Evolutionary conservation across 495 filamentous ascomycete species (phyloP).

Genomic region (Annulohypoxylon stygium): DNA sequence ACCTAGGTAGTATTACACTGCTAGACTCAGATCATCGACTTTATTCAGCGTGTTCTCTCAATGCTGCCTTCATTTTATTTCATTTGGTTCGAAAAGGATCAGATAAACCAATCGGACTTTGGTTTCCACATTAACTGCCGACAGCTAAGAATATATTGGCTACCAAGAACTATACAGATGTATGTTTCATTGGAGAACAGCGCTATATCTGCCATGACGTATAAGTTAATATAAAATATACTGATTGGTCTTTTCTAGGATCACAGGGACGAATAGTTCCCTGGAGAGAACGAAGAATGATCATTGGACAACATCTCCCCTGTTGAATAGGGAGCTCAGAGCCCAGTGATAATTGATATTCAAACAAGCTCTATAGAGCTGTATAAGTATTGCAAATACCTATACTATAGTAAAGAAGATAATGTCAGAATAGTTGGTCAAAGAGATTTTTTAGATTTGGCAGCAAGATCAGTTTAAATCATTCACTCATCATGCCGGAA

Average conservation of each 20-base stretch:
- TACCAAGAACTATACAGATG: conserved; percentile 6
- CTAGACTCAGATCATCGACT: neutral
- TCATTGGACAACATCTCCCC: neutral
- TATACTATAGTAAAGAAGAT: too few relatives aligned
- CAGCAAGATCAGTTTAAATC: too few relatives aligned
- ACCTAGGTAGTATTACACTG: neutral
- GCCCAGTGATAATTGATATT: neutral
- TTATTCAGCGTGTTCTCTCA: neutral
- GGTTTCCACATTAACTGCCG: conserved; percentile 11
- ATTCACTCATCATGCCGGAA: too few relatives aligned
- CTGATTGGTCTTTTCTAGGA: neutral
- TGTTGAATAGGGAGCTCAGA: neutral
- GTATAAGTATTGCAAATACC: too few relatives aligned
- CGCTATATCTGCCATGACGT: neutral
- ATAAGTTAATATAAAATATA: neutral
- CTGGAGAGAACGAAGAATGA: neutral
- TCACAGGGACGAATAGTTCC: neutral
- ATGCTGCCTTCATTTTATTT: neutral
- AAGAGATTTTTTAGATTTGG: too few relatives aligned
- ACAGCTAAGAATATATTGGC: conserved; percentile 10
- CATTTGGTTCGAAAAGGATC: too few relatives aligned
- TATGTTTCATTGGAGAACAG: conserved; percentile 6
- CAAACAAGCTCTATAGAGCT: too few relatives aligned
- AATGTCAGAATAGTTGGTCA: too few relatives aligned
- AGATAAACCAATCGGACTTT: neutral